Conservation (phyloP, 208 protist genomes). For the Lotmaria passim region DNA sequence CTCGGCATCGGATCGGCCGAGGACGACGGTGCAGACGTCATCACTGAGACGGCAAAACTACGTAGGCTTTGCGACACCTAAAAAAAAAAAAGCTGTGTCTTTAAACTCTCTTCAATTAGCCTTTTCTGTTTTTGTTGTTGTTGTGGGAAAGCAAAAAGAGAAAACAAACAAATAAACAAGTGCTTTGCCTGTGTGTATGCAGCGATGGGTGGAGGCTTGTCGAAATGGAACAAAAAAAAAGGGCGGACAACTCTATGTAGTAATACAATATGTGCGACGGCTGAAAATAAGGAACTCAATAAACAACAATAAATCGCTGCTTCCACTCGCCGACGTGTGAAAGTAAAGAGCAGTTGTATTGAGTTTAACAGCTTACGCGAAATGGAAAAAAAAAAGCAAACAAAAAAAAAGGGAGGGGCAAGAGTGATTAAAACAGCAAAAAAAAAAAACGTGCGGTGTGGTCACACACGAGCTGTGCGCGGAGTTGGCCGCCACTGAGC, state of each 20-base stretch:
- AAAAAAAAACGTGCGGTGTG: conserved; percentile 7
- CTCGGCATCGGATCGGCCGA: not conserved
- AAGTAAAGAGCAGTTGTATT: too few species aligned
- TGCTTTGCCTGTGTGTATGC: conserved; percentile 16
- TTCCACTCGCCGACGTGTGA: too few species aligned
- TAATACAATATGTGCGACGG: not conserved
- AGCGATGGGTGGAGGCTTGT: too few species aligned
- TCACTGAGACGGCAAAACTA: not conserved
- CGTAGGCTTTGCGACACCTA: not conserved
- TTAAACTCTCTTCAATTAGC: not conserved
- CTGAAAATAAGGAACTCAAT: not conserved
- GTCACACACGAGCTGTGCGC: not conserved
- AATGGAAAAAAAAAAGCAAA: too few species aligned
- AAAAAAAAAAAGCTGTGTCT: not conserved
- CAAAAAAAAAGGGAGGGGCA: not conserved
- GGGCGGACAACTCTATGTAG: not conserved
- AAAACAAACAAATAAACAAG: too few species aligned
- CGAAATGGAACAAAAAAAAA: conserved; percentile 17
- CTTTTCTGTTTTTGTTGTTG: too few species aligned
- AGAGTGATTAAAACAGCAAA: not conserved
- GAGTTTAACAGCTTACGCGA: too few species aligned
- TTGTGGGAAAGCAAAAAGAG: not conserved
- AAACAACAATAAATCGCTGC: too few species aligned
- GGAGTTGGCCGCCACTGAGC: not conserved
- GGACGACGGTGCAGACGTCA: not conserved